A percentile compares a stretch with the other conserved stretches of the same genome.
Evolutionary conservation across 2,329 filamentous ascomycete species (phyloP).

Genomic region (Epichloe glyceriae): DNA sequence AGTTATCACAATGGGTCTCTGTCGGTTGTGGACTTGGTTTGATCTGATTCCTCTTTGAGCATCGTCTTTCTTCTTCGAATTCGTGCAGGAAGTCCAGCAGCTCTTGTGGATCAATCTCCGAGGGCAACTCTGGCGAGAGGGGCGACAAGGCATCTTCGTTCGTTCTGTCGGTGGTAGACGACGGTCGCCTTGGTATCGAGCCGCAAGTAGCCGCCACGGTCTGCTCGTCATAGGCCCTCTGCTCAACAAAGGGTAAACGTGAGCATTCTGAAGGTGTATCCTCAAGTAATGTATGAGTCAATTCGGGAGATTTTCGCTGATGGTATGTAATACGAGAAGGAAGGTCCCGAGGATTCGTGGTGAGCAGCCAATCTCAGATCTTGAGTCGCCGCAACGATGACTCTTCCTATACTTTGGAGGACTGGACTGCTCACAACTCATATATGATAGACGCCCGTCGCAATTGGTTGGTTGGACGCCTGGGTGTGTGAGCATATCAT

Average conservation of each 20-base stretch:
- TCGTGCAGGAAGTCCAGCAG: slow-evolving; percentile 3
- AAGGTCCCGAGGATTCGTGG: background rate
- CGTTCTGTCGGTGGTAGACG: background rate
- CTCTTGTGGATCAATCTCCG: slow-evolving; percentile 4
- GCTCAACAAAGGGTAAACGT: background rate
- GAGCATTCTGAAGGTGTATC: background rate
- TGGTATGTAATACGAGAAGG: background rate
- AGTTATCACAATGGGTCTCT: background rate
- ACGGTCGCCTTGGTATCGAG: background rate
- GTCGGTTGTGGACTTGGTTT: background rate
- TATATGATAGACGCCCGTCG: background rate
- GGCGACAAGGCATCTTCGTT: background rate
- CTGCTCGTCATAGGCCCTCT: background rate
- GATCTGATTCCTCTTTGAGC: background rate
- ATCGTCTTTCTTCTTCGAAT: background rate
- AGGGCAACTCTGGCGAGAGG: background rate
- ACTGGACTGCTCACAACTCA: background rate
- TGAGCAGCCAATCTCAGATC: background rate
- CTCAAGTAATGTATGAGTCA: background rate
- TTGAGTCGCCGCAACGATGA: background rate
- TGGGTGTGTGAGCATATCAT: background rate
- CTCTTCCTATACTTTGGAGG: background rate
- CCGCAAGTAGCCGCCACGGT: background rate
- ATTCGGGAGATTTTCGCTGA: background rate
- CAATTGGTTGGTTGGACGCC: background rate